Evolutionary conservation across 306 rosid genomes (phyloP), one percentile per base, ranked within the genome.

Genomic region (Sophora flavescens): DNA sequence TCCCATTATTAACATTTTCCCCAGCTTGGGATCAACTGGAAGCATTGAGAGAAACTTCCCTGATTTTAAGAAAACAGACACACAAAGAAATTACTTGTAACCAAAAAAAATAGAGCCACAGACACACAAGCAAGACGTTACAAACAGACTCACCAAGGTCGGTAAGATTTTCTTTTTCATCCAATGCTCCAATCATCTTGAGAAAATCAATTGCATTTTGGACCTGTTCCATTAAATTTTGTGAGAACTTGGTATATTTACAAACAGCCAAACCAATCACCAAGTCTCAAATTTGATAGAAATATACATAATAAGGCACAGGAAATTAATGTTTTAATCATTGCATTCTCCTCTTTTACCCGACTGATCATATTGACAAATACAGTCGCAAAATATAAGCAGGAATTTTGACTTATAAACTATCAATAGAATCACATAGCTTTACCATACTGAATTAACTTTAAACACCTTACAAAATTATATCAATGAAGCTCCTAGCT

Each of bases 1-100:
- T 58, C 98, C 98, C 98, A 95, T 92, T 35, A 92, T 72, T 80
- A 95, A 85, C 98, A 95, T 92, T 90, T 95, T 95, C 44, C 98
- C 98, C 48, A 92, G 90, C 84, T 95, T 95, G 71, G 98, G 98
- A 67, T 95, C 98, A 44, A 95, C 97, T 10, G 98, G 98, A 83
- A 95, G 96, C 67, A 92, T 86, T 2, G 98, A 86, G 81, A 95
- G 92, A 87, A 90, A 90, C 38, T 84, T 95, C 74, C 98, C 98
- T 93, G 93, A 39, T 63, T 51, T 63, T 60, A 75, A 52, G 63
- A 56, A 72, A 74, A 77, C 38, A 68, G 64, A 57, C 45, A 68
- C 42, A 50, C 16, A n/a, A 66, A 82, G 61, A 45, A 68, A 75
- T 63, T 53, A 39, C 15, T 57, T 13, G 56, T 17, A 72, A 82